Conservation (phyloP, 2,329 filamentous ascomycete species). For the Mycocentrospora acerina region DNA sequence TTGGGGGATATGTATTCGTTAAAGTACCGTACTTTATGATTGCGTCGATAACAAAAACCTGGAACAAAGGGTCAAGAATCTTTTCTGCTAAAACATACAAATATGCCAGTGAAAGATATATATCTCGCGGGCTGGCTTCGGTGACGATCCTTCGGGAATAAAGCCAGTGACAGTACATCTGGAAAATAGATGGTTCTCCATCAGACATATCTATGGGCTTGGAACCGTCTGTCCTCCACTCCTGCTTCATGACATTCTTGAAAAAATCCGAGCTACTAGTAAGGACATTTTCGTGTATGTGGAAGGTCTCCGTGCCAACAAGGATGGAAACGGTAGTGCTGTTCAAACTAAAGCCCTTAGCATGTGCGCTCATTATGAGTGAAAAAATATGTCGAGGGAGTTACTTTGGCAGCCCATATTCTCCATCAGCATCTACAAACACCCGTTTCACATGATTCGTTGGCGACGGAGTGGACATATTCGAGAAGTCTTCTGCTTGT, state of each 20-base stretch:
- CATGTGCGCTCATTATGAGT: too few species aligned
- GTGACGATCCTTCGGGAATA: not conserved
- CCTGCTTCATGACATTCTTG: slow-evolving; percentile 6
- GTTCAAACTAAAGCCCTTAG: not conserved
- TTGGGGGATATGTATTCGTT: not conserved
- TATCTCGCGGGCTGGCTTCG: too few species aligned
- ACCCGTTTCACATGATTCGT: too few species aligned
- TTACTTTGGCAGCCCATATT: too few species aligned
- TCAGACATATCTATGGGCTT: slow-evolving; percentile 4
- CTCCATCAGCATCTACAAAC: too few species aligned
- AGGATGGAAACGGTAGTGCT: not conserved
- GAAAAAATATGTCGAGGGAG: too few species aligned
- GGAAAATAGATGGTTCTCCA: slow-evolving; percentile 2
- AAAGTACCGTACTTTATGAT: not conserved
- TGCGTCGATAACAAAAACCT: slow-evolving; percentile 1
- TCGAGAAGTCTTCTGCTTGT: too few species aligned
- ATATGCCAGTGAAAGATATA: not conserved
- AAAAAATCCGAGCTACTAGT: slow-evolving; percentile 10
- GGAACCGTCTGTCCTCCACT: not conserved
- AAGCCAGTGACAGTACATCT: slow-evolving; percentile 6
- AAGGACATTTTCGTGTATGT: slow-evolving; percentile 11
- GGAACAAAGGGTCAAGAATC: slow-evolving; percentile 1
- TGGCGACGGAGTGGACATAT: too few species aligned
- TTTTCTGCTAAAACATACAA: slow-evolving; percentile 3
- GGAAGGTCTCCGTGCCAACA: slow-evolving; percentile 1